Conservation (phyloP, 2,329 filamentous ascomycete genomes). For the Beauveria pseudobassiana region DNA sequence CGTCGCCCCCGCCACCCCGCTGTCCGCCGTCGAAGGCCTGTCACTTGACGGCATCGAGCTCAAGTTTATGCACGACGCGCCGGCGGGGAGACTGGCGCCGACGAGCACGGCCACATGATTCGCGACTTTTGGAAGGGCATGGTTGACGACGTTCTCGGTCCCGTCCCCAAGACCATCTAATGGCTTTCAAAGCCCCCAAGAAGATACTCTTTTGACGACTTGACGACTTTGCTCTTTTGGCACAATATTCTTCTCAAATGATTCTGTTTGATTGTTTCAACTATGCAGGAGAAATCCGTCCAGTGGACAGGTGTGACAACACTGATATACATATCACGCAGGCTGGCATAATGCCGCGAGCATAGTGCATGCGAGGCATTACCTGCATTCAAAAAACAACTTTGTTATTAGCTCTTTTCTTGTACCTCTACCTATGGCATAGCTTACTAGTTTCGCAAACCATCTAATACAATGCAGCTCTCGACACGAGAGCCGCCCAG, state of each 20-base stretch:
- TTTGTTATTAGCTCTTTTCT: neutral
- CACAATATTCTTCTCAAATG: neutral
- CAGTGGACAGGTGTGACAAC: neutral
- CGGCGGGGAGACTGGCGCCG: constrained; percentile 14
- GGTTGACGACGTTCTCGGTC: constrained; percentile 38
- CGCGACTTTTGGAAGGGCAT: constrained; percentile 49
- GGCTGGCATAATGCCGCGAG: constrained; percentile 2
- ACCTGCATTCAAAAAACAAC: neutral
- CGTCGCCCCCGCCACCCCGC: constrained; percentile 41
- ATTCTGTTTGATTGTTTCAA: neutral
- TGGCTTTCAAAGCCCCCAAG: neutral
- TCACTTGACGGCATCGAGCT: constrained; percentile 49
- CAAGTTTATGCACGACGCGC: constrained; percentile 39
- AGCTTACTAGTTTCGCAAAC: neutral
- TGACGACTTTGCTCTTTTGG: constrained; percentile 5
- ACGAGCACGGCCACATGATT: constrained; percentile 38
- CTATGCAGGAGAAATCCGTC: neutral
- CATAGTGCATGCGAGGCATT: constrained; percentile 11
- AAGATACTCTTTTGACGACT: neutral
- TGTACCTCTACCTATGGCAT: constrained; percentile 5
- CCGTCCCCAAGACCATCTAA: constrained; percentile 7
- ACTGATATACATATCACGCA: neutral
- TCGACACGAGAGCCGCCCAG: neutral
- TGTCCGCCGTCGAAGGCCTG: constrained; percentile 53
- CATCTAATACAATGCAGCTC: constrained; percentile 6